Base-by-base conservation (phyloP, 2,329 filamentous ascomycete genomes). In the Pseudogymnoascus sp. region DNA sequence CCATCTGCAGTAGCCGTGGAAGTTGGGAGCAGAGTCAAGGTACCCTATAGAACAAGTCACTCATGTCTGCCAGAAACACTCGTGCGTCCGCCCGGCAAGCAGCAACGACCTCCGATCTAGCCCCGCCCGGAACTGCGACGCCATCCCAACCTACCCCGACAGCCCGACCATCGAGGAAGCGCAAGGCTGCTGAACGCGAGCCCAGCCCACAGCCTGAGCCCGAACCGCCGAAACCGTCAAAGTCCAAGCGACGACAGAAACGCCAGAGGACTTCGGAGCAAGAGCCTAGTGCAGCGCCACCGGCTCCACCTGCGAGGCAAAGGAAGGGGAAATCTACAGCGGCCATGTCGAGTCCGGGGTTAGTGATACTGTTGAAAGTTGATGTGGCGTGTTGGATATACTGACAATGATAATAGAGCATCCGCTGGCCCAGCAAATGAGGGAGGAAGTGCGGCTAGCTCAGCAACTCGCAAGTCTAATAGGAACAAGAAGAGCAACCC, bases 11-110 rank as follows among this genome's bases (percentile, higher is more conserved):
- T 58, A 53, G 30, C 59, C 50, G 60, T 57, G 50, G 28, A 60
- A 59, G 60, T 53, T 41, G 62, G 43, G 62, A 62, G 33, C 15
- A 41, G 57, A 58, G 41, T 39, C 38, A 50, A 50, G 62, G 61
- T 59, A 62, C 18, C 35, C 28, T 63, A 39, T 38, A 64, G 62
- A 61, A 57, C 65, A 68, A 62, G 65, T 80, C 47, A 87, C 90
- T 93, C 86, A 97, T 96, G 91, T 90, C 90, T 85, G 80, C 86
- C 84, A 97, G 92, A 90, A 87, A 94, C 72, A 97, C 93, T 82
- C 91, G 93, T 81, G 94, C 92, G 72, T 88, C 92, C 76, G 89
- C 92, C 80, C 91, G 91, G 81, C 87, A 90, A 84, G 90, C 90
- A 79, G 88, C 90, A 73, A 84, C 71, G 68, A 66, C 71, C 65